Base-by-base conservation (phyloP, 2,329 filamentous ascomycete genomes). In the Claviceps paspali region DNA sequence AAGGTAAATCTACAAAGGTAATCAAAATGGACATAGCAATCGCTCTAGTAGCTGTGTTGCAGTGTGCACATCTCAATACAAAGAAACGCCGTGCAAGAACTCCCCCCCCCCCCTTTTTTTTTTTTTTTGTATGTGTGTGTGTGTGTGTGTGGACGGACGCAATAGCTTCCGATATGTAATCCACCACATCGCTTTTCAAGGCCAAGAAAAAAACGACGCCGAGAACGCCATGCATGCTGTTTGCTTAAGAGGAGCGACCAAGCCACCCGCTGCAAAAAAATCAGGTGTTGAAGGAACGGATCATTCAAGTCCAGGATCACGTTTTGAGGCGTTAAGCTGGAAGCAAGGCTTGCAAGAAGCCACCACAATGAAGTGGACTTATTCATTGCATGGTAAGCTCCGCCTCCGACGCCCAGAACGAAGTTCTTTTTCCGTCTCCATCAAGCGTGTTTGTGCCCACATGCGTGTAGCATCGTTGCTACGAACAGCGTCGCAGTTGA, bases 381-480 rank as follows among this genome's bases (percentile, higher is more conserved):
- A 48, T 38, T 52, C 53, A 35, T 50, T 44, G 42, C 42, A 52
- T 44, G 51, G 47, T 18, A 53, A 53, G 50, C 64, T 65, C 34
- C 67, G 60, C 43, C 68, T 55, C 45, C 70, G 59, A 35, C 70
- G 59, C 26, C 68, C 66, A 7, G 62, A 66, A 23, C 70, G 64
- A 38, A 76, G 54, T 46, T 76, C 70, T 47, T 68, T 67, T 48
- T 76, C 71, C 15, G 71, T 73, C 46, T 75, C 69, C 65, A 77
- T 67, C 19, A 77, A 57, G 11, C 70, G 60, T 15, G 65, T 62
- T 52, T 76, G 72, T 24, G 76, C 68, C 66, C 69, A 76, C 41
- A 63, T 70, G 33, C 72, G 68, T 49, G 72, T 67, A 1, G 61
- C 57, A 21, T 56, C 54, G 41, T 74, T 67, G 32, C 52, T 54